Base-by-base conservation (phyloP, 768 basidiomycete species). In the Boletus subparvulus region DNA sequence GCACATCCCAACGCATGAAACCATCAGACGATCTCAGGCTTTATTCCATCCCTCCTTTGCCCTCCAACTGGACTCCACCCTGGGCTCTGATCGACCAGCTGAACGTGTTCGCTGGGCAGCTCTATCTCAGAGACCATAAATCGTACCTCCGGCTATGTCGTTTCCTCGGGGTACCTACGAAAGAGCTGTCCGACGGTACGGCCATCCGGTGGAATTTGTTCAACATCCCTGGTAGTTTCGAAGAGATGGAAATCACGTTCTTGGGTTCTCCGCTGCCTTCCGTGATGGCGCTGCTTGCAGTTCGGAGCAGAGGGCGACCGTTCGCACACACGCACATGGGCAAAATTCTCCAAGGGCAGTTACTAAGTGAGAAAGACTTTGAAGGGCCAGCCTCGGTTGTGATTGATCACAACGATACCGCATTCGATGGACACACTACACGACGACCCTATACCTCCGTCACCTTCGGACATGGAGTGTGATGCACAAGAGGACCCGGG, bases 21-120 rank as follows among this genome's bases (percentile, higher is more conserved):
- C 57, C 74, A 7, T 72, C 73, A 24, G 79, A 81, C 33, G 56
- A 71, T 28, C 64, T 69, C 6, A 36, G 7, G 2, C 54, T 67
- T 0, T 50, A 56, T 16, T 6, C 30, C 3, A 47, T 61, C 33
- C 65, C 61, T 30, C 35, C 57, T 2, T 12, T 54, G 0, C 50
- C 53, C 6, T n/a, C 35, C 3, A 47, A 40, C 13, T 54, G 55
- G 60, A 56, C 30, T 2, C 49, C 57, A 3, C 35, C 55, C 0
- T 45, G 45, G 39, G 17, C 7, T 10, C 9, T 57, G 24, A 50
- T 65, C 1, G 54, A 50, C 35, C 64, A 65, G 50, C 30, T 32
- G 30, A 32, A 32, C 9, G 30, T 32, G 30, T 32, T 32, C 30
- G 30, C 30, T 10, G 30, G 30, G 30, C 30, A 32, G 30, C 9